Base-by-base conservation (phyloP, 75 land plant genomes). In the Pinus taeda region DNA sequence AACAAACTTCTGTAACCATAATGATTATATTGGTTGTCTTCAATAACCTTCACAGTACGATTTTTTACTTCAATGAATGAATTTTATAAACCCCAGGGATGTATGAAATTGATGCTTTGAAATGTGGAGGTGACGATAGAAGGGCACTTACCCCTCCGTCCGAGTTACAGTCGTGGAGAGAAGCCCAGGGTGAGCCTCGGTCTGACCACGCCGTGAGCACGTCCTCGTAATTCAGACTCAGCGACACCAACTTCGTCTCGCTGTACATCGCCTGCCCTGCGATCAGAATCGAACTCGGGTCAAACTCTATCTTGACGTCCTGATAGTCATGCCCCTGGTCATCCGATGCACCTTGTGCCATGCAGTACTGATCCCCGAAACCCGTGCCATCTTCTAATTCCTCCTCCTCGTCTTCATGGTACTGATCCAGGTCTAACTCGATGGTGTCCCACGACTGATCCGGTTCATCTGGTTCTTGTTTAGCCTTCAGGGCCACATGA, bases 151-250 rank as follows among this genome's bases (percentile, higher is more conserved):
- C 55, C 55, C 12, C 12, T 49, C 12, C 55, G 55, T 49, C 55
- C 1, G 55, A 76, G 21, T 75, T 24, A 56, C 74, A 53, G 30
- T 73, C 74, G 26, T 57, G 55, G 18, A 49, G 13, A 17, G 74
- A 29, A 3, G 85, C 84, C 94, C 92, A 92, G 12, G 85, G 91
- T 22, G 87, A 88, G 2, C 89, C 91, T 15, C 84, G 78, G 55
- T 78, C 81, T 1, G 80, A 86, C 98, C 98, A 95, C 15, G 92
- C 90, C 14, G 70, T 75, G 39, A 93, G 83, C 3, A 95, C 93
- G 36, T 86, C 96, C 22, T 95, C 85, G 53, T 91, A 85, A 63
- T 95, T 81, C 62, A 60, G 62, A 21, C 62, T 60, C n/a, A 60
- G 62, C 21, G 21, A 20, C 18, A 60, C 8, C 62, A 49, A 9